Evolutionary conservation across 495 filamentous ascomycete species (phyloP), one percentile per base, ranked within the genome.

Genomic region (Xylaria castorea): DNA sequence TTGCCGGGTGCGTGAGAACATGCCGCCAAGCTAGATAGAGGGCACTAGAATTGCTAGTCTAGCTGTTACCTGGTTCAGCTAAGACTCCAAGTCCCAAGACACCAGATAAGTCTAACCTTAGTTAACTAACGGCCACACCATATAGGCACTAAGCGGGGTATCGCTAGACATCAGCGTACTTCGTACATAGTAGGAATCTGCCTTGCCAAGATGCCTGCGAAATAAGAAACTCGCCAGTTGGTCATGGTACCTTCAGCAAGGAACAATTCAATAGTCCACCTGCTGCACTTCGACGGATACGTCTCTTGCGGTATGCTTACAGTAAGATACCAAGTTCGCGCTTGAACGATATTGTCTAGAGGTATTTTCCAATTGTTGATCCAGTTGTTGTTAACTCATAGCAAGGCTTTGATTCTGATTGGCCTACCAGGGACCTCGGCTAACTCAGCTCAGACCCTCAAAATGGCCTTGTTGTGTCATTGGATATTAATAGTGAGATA

Each of bases 201-300:
- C 67, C 67, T 70, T 70, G 67, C 67, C 67, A 70, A 70, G 67
- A 66, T n/a, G 44, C 27, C 46, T 70, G 67, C 67, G 38, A 70
- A 61, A 70, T 70, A 62, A 48, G 25, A n/a, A 68, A 42, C 30
- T 68, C 66, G 50, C 34, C 66, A 55, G 38, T 69, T 69, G n/a
- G 51, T 36, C 55, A 69, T 61, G 38, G 25, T 70, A 50, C 57
- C 53, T 57, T 57, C n/a, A 30, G 34, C 48, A 68, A 61, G 53
- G 34, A 22, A 62, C 30, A 34, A 34, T 48, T 62, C 25, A 55
- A 58, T 40, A 61, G 67, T 70, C 68, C 25, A 58, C 57, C 18
- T 63, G 34, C 58, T 48, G 68, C 68, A 42, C 42, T 60, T 70
- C 27, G 42, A 70, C 36, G 57, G 68, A 62, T 50, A 50, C 68